Base-by-base conservation (phyloP, 148 eudicot genomes). In the Linanthus parryae region DNA sequence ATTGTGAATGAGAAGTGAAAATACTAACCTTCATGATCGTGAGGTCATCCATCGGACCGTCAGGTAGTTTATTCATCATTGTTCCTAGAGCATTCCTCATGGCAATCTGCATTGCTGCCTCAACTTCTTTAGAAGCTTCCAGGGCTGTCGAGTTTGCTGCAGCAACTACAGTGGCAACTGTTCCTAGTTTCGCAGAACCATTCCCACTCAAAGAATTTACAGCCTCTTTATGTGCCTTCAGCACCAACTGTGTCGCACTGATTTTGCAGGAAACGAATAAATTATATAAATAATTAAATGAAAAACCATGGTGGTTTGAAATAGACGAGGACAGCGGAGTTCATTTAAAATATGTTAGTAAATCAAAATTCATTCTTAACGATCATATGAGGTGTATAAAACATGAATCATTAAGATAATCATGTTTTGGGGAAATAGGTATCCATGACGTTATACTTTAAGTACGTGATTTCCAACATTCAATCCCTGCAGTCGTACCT, bases 151-250 rank as follows among this genome's bases (percentile, higher is more conserved):
- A 77, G 66, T 86, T 91, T 49, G 98, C 98, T 72, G 95, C 95
- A 67, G 95, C 84, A 56, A 91, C 95, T n/a, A 91, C 98, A 22
- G 98, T 77, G 49, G 95, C 95, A 31, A 87, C 95, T 57, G 89
- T 79, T 64, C 98, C 98, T 36, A 83, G 73, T 63, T 58, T 75
- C 55, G 95, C 61, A 36, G 94, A 71, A 52, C 98, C 92, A 66
- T 82, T 91, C 52, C 98, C 95, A 68, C 94, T 77, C 55, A 91
- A 75, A 55, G 89, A 81, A 68, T 91, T 91, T 53, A 91, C 94
- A 54, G 98, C 98, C 51, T 86, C 98, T 79, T 86, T 91, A 77
- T 91, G 98, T 18, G 98, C 98, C 74, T 52, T 83, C 46, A 91
- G 65, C 49, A 91, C 98, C 79, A 86, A 80, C 77, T 91, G 98